Base-by-base conservation (phyloP, 2,329 filamentous ascomycete genomes). In the Apiospora kogelbergensis region DNA sequence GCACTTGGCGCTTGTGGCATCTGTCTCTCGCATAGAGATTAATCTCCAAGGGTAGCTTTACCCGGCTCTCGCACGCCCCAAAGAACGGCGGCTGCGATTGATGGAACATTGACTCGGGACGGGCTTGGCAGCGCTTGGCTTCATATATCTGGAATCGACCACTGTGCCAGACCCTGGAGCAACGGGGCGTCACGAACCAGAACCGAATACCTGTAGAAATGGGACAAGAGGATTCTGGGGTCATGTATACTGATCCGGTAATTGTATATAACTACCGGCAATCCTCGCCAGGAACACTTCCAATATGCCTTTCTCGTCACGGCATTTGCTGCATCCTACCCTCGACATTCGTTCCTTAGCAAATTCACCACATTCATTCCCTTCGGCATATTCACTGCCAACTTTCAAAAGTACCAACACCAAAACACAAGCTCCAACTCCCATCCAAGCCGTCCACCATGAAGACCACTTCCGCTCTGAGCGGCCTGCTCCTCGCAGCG, bases 381-480 rank as follows among this genome's bases (percentile, higher is more conserved):
- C 26, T 57, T n/a, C 48, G 24, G 15, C 26, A 33, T 33, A 33
- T 30, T n/a, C 30, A 33, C 48, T 20, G 15, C 15, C 48, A 57
- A 57, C 48, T 57, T 33, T 20, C 46, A 53, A 26, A 11, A 53
- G 22, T 11, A 26, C 11, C 24, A 1, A 26, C 24, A 17, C 6
- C 13, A 1, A 53, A 5, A 17, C 6, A 53, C 24, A 24, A 30
- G 7, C 24, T 30, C n/a, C 24, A 30, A 57, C 26, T 33, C 15
- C 48, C 9, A 33, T 20, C 15, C 15, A 15, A 57, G 33, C 48
- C 48, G 26, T 26, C 48, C 48, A 57, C 15, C 48, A 68, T 68
- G 67, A 68, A 68, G 63, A 42, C 45, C 24, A 42, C 53, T 30
- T 11, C 53, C 46, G 63, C 44, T 37, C 20, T 68, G 24, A 22